Evolutionary conservation across 2,329 filamentous ascomycete species (phyloP), one percentile per base, ranked within the genome.

Genomic region (Aureobasidium sp.): DNA sequence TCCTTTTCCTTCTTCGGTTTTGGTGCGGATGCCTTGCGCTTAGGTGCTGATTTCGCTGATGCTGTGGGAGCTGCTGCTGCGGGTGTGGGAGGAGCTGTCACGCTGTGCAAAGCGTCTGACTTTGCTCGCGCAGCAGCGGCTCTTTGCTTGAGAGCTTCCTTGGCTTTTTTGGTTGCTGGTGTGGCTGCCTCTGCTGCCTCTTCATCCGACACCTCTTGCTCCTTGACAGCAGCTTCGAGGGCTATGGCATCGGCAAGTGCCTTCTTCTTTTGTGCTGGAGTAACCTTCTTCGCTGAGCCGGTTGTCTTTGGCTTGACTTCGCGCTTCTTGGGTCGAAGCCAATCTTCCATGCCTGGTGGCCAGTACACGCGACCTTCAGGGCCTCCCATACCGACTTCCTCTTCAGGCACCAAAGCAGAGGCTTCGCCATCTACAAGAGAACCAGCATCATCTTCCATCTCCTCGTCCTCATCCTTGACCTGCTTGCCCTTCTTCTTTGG

Each of bases 301-400:
- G 74, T 72, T 10, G 82, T 74, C 76, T 87, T 72, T 69, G 78
- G 79, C 70, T 84, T 86, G 26, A 84, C 73, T 65, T 87, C 82
- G 62, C 85, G 82, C 77, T 96, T 97, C 74, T 83, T 87, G 0
- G 92, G 91, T 61, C 87, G 82, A 26, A 97, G 77, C 91, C 92
- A 97, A 65, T 95, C 89, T 72, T 96, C 92, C 85, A 92, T 91
- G 0, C 90, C 90, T 1, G 85, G 81, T 0, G 92, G 92, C 92
- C 93, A 97, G 72, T 95, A 97, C 0, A 97, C 93, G 46, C 92
- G 80, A 53, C 86, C 81, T 29, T 93, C 81, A 0, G 87, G 84
- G 0, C 93, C 93, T 43, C 93, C 93, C 92, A 97, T 96, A 2
- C 85, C 87, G 13, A 94, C 78, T 20, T 95, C 89, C 6, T 88